phyloP scores from a whole-genome alignment of 2,329 filamentous ascomycete species.

The Fusarium buxicola region DNA sequence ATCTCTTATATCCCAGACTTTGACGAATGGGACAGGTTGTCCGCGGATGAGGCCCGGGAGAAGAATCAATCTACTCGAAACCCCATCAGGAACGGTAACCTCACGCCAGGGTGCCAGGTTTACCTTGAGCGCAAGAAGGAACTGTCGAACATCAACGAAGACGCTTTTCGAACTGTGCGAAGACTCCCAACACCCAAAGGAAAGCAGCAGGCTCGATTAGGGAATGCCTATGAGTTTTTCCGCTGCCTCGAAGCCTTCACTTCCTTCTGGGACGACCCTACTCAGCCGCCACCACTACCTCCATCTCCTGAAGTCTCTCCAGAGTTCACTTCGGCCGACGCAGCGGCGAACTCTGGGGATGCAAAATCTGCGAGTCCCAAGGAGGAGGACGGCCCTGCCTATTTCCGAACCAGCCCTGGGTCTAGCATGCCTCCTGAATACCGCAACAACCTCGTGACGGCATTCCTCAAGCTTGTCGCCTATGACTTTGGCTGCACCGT shows the following conservation, averaged over 20 bases:
- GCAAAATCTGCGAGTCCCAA: slow-evolving; percentile 27
- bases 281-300: slow-evolving; percentile 49
- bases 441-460: slow-evolving; percentile 66
- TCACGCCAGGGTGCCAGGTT: slow-evolving; percentile 67
- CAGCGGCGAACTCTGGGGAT: slow-evolving; percentile 15
- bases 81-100: slow-evolving; percentile 63
- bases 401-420: slow-evolving; percentile 61
- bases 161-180: slow-evolving; percentile 71
- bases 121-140: slow-evolving; percentile 70
- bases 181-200: slow-evolving; percentile 67
- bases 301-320: slow-evolving; percentile 49
- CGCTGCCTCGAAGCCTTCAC: slow-evolving; percentile 70
- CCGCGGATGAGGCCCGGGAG: slow-evolving; percentile 61
- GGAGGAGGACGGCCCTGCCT: slow-evolving; percentile 17
- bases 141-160: slow-evolving; percentile 66
- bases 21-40: slow-evolving; percentile 61
- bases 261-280: slow-evolving; percentile 72
- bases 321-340: slow-evolving; percentile 32
- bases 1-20: slow-evolving; percentile 65
- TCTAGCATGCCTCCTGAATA: slow-evolving; percentile 68
- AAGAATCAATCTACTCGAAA: slow-evolving; percentile 61
- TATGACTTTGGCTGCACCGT: slow-evolving; percentile 76
- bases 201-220: slow-evolving; percentile 65
- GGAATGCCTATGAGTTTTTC: slow-evolving; percentile 75
- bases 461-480: slow-evolving; percentile 72